Evolutionary conservation across 2,329 filamentous ascomycete genomes (phyloP).

Genomic region (Amylocarpus encephaloides): DNA sequence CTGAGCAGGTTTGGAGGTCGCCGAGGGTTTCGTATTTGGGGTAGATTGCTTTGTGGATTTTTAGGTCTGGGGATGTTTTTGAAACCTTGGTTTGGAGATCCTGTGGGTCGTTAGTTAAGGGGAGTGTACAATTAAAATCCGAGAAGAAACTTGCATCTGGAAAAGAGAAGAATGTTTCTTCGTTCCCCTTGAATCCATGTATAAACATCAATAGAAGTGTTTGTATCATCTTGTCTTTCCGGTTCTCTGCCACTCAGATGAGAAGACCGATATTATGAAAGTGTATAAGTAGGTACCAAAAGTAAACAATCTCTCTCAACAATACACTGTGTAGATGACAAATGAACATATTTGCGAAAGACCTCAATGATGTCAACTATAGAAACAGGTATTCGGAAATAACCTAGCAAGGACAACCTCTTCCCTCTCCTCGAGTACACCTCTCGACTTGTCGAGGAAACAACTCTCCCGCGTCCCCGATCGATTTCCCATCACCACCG

Average conservation of each 20-base stretch:
- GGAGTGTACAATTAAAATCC: neutral
- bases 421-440: too few species aligned
- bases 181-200: constrained; percentile 67
- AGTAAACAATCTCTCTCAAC: neutral
- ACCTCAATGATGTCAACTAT: too few species aligned
- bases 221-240: constrained; percentile 40
- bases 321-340: neutral
- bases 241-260: neutral
- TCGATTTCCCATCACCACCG: too few species aligned
- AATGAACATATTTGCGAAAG: too few species aligned
- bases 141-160: constrained; percentile 39
- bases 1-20: constrained; percentile 51
- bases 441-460: too few species aligned
- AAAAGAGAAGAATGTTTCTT: constrained; percentile 64
- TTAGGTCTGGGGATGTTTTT: constrained; percentile 52
- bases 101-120: constrained; percentile 19
- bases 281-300: too few species aligned
- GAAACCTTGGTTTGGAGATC: constrained; percentile 54
- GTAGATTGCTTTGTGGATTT: constrained; percentile 57
- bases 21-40: constrained; percentile 69
- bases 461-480: too few species aligned
- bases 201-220: constrained; percentile 67
- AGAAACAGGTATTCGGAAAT: too few species aligned
- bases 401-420: too few species aligned
- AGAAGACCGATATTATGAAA: neutral